Conservation (phyloP, 1,284 basidiomycete species). For the Marasmius sp. region DNA sequence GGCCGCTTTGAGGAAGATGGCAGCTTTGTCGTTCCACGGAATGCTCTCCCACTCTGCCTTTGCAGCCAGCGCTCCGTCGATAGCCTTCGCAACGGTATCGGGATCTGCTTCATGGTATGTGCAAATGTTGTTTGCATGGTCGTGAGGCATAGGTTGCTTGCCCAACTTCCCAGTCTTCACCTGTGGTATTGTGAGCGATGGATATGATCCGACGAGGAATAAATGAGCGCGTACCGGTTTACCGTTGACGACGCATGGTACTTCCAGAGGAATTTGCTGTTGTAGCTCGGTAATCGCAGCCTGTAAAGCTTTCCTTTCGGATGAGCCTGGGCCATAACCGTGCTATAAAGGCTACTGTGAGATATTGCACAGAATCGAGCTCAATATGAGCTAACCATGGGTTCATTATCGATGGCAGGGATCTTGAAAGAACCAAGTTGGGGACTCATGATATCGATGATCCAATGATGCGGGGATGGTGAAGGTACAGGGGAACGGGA, state of each 20-base stretch:
- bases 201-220: neutral
- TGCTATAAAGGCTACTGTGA: constrained; percentile 2
- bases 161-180: constrained; percentile 83
- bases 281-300: constrained; percentile 82
- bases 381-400: constrained; percentile 64
- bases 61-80: constrained; percentile 86
- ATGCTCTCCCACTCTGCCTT: constrained; percentile 90
- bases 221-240: constrained; percentile 62
- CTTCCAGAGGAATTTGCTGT: constrained; percentile 82
- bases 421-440: constrained; percentile 84
- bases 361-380: constrained; percentile 26
- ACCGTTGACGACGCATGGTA: constrained; percentile 92
- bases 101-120: constrained; percentile 89
- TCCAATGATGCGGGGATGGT: neutral
- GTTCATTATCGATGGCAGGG: constrained; percentile 86
- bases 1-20: constrained; percentile 97
- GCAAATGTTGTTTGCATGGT: constrained; percentile 82
- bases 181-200: constrained; percentile 36
- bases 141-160: constrained; percentile 81
- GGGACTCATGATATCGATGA: constrained; percentile 27
- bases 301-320: constrained; percentile 77
- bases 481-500: neutral
- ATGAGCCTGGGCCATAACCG: constrained; percentile 75
- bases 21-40: constrained; percentile 95
- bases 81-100: constrained; percentile 76